Conservation (phyloP, 495 filamentous ascomycete genomes). For the Bathelium albidoporum region DNA sequence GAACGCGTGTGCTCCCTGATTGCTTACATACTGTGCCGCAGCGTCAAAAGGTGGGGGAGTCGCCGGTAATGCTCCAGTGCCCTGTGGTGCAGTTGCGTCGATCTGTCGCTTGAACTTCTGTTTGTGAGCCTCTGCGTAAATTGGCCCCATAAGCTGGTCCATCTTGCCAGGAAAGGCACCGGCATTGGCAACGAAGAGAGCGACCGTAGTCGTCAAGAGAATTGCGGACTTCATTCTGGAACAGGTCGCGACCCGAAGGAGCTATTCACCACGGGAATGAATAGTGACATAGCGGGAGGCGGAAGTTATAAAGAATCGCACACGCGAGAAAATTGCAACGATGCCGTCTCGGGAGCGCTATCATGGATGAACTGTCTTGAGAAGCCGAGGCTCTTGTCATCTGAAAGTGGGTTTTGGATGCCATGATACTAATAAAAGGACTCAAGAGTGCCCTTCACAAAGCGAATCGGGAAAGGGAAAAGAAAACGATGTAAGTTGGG, state of each 20-base stretch:
- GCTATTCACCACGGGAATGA: too few relatives aligned
- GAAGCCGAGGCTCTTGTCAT: neutral
- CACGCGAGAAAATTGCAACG: neutral
- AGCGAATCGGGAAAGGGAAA: neutral
- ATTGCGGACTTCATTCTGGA: neutral
- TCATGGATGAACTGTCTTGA: too few relatives aligned
- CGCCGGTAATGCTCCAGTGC: slow-evolving; percentile 16
- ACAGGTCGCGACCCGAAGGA: too few relatives aligned
- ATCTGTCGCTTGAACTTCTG: slow-evolving; percentile 7
- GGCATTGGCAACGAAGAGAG: slow-evolving; percentile 9
- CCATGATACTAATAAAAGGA: neutral
- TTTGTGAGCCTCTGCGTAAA: slow-evolving; percentile 11
- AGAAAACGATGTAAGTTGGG: neutral
- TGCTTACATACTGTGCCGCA: slow-evolving; percentile 23
- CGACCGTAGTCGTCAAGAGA: neutral
- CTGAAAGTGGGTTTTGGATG: neutral
- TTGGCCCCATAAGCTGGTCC: slow-evolving; percentile 3
- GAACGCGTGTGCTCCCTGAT: slow-evolving; percentile 21
- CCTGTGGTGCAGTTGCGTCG: slow-evolving; percentile 9
- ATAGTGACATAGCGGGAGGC: too few relatives aligned
- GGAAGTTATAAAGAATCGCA: too few relatives aligned
- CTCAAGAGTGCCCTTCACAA: neutral
- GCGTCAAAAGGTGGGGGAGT: slow-evolving; percentile 28
- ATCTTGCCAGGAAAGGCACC: slow-evolving; percentile 17
- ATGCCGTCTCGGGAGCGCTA: too few relatives aligned